phyloP scores from a whole-genome alignment of 2,329 filamentous ascomycete species.

The Tolypocladium tropicale region DNA sequence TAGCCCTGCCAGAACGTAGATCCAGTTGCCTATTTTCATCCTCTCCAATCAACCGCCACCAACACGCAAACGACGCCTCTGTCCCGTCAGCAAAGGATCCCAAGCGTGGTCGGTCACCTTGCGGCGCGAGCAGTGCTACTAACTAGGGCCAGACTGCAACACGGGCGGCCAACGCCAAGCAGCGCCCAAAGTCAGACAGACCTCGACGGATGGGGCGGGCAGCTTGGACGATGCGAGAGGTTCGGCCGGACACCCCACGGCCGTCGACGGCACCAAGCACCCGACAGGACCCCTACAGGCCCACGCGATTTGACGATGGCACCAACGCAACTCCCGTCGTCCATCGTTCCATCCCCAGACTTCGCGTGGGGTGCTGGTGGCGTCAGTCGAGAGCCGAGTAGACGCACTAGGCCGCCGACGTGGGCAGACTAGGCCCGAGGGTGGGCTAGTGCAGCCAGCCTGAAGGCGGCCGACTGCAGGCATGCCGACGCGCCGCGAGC shows the following conservation, averaged over 20 bases:
- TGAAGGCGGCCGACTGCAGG: background rate
- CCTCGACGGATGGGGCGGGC: background rate
- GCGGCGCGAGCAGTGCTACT: background rate
- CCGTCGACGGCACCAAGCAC: background rate
- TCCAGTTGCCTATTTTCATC: background rate
- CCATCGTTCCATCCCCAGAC: background rate
- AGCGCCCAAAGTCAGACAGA: background rate
- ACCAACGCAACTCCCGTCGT: background rate
- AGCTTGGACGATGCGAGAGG: no score
- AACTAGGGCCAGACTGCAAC: background rate
- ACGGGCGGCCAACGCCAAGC: background rate
- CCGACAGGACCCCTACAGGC: background rate
- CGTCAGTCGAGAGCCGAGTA: background rate
- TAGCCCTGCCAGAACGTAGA: background rate
- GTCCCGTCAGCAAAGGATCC: background rate
- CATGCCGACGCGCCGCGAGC: background rate
- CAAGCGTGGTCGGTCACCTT: background rate
- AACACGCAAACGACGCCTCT: background rate
- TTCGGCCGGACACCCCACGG: no score
- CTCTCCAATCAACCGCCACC: background rate
- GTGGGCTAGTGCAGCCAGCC: background rate
- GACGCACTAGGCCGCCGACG: background rate
- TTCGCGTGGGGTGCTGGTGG: background rate
- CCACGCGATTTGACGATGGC: background rate
- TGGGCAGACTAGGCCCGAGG: background rate